Evolutionary conservation across 1,139 yeast species (phyloP).

Genomic region (Candida sp.): DNA sequence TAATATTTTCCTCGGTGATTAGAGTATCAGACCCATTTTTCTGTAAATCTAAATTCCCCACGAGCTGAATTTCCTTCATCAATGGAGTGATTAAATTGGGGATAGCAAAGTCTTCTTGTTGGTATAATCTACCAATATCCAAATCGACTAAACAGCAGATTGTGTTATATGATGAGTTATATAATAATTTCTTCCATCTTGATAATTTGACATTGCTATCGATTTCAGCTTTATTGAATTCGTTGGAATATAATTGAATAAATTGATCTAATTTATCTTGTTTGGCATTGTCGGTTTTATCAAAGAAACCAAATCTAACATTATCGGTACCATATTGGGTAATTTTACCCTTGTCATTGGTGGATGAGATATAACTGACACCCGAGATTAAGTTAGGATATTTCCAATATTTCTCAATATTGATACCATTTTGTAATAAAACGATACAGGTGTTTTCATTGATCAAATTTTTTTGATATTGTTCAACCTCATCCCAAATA

Average conservation of each 20-base stretch:
- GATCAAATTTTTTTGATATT: constrained; percentile 7
- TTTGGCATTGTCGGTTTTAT: constrained; percentile 5
- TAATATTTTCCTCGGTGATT: constrained; percentile 15
- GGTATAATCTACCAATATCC: constrained; percentile 24
- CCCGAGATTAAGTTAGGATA: constrained; percentile 19
- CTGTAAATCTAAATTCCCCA: constrained; percentile 21
- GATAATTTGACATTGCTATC: constrained; percentile 17
- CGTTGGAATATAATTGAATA: constrained; percentile 21
- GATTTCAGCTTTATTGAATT: constrained; percentile 9
- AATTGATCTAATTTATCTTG: constrained; percentile 12
- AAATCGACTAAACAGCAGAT: constrained; percentile 27
- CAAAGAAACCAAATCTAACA: constrained; percentile 13
- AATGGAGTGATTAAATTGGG: constrained; percentile 16
- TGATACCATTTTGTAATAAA: constrained; percentile 32
- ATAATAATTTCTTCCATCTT: constrained; percentile 32
- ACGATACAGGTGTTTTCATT: constrained; percentile 18
- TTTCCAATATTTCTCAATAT: constrained; percentile 26
- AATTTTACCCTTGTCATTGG: constrained; percentile 16
- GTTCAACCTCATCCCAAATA: constrained; percentile 20
- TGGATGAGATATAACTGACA: constrained; percentile 23
- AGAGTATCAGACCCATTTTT: constrained; percentile 10
- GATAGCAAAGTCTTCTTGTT: constrained; percentile 13
- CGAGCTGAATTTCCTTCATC: constrained; percentile 20
- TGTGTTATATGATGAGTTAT: constrained; percentile 33
- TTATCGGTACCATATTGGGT: constrained; percentile 30